Evolutionary conservation across 768 basidiomycete species (phyloP).

Genomic region (Tricholoma bakamatsutake): DNA sequence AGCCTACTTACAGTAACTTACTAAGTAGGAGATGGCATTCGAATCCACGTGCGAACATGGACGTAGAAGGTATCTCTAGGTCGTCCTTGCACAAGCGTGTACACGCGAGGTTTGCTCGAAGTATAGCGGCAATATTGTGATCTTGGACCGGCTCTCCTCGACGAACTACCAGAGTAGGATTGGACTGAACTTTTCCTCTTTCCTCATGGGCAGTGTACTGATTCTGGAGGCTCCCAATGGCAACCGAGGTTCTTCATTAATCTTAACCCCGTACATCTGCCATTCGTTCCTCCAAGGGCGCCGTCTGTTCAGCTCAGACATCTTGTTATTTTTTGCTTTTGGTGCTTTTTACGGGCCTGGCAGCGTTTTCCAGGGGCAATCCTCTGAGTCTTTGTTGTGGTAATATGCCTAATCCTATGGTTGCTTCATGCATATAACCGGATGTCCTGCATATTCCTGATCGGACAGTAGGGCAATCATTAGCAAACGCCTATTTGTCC

Average conservation of each 20-base stretch:
- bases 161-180: neutral
- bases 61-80: neutral
- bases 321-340: neutral
- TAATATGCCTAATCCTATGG: too few relatives aligned
- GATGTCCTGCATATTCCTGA: neutral
- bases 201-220: neutral
- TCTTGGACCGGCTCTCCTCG: neutral
- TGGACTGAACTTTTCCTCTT: neutral
- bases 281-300: neutral
- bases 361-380: too few relatives aligned
- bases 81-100: neutral
- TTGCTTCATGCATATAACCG: neutral
- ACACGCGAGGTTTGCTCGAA: neutral
- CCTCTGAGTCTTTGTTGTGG: neutral
- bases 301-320: neutral
- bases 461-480: too few relatives aligned
- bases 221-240: neutral
- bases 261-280: neutral
- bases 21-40: neutral
- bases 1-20: neutral
- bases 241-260: neutral
- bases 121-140: neutral
- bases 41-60: neutral
- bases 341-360: too few relatives aligned
- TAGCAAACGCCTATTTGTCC: neutral